Percentiles rank a stretch among this genome's conserved stretches.
These are phyloP conservation scores for Serendipita sp. DNA, from an alignment of 768 basidiomycete genomes.

Conservation along the genomic window DNA sequence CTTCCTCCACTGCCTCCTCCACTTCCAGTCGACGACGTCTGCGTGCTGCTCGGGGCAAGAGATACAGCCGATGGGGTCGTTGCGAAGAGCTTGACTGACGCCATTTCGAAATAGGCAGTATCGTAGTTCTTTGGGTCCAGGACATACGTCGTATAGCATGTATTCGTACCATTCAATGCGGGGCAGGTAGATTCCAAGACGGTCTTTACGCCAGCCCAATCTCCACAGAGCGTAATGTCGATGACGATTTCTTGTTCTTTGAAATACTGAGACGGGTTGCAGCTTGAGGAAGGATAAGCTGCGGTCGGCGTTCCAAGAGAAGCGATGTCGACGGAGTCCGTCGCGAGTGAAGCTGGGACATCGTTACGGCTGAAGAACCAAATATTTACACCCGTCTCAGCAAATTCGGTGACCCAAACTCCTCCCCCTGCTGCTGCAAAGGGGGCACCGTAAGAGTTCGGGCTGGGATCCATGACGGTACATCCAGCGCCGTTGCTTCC, in stretches of 20 bases:
- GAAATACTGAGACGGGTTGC: slow-evolving; percentile 21
- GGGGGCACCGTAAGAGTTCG: slow-evolving; percentile 43
- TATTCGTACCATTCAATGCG: slow-evolving; percentile 21
- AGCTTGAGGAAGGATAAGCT: slow-evolving; percentile 46
- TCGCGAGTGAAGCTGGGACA: slow-evolving; percentile 32
- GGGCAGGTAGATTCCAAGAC: slow-evolving; percentile 8
- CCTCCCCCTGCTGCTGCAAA: slow-evolving; percentile 58
- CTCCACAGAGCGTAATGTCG: slow-evolving; percentile 13
- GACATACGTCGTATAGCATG: slow-evolving; percentile 57
- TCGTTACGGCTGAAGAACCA: slow-evolving; percentile 21
- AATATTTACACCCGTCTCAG: slow-evolving; percentile 34
- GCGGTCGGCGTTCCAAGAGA: slow-evolving; percentile 51
- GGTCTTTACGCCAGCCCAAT: slow-evolving; percentile 10
- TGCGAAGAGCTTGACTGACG: slow-evolving; percentile 35
- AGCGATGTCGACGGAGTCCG: slow-evolving; percentile 29
- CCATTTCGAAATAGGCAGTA: slow-evolving; percentile 58
- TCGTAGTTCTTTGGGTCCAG: slow-evolving; percentile 45
- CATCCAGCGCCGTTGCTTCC: slow-evolving; percentile 42
- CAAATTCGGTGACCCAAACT: slow-evolving; percentile 59
- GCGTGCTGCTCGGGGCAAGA: background rate
- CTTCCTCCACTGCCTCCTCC: background rate
- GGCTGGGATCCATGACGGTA: slow-evolving; percentile 36
- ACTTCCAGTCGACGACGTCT: background rate
- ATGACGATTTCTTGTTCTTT: slow-evolving; percentile 17
- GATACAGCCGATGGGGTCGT: background rate